A percentile compares a stretch with the other conserved stretches of the same genome.
Conservation (phyloP, 2,329 filamentous ascomycete genomes). For the Cordyceps cateniannulata region DNA sequence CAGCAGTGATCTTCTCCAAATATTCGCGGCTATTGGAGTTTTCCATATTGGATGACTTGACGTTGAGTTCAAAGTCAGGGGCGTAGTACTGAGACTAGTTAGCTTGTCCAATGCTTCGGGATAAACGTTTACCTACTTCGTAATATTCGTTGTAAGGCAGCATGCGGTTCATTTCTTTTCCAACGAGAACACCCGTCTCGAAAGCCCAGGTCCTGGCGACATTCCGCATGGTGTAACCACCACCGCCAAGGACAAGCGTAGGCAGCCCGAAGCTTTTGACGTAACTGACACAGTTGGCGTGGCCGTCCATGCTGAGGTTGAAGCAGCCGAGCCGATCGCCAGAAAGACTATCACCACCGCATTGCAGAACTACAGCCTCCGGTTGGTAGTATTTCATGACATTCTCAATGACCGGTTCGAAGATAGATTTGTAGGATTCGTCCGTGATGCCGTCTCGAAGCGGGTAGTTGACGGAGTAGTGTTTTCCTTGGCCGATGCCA, state of each 20-base stretch:
- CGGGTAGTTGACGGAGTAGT: slow-evolving; percentile 87
- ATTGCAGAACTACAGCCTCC: slow-evolving; percentile 89
- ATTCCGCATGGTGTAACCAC: slow-evolving; percentile 95
- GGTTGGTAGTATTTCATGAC: slow-evolving; percentile 87
- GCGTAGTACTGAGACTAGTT: slow-evolving; percentile 68
- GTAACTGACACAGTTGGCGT: slow-evolving; percentile 88
- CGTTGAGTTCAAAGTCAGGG: slow-evolving; percentile 84
- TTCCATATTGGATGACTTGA: slow-evolving; percentile 80
- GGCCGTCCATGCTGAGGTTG: slow-evolving; percentile 93
- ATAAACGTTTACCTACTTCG: slow-evolving; percentile 47
- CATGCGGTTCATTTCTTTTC: slow-evolving; percentile 71
- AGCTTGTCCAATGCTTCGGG: slow-evolving; percentile 25
- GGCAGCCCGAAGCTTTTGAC: slow-evolving; percentile 82
- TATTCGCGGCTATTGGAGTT: slow-evolving; percentile 84
- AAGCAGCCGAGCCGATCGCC: slow-evolving; percentile 94
- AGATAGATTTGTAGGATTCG: slow-evolving; percentile 81
- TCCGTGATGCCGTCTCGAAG: slow-evolving; percentile 90
- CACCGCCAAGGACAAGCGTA: slow-evolving; percentile 87
- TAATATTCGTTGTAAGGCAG: slow-evolving; percentile 97
- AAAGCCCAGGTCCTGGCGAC: slow-evolving; percentile 96
- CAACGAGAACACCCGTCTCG: slow-evolving; percentile 86
- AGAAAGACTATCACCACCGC: slow-evolving; percentile 88
- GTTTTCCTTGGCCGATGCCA: slow-evolving; percentile 79
- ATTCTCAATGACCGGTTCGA: slow-evolving; percentile 79
- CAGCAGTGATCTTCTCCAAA: slow-evolving; percentile 72